Evolutionary conservation across 116 monocot genomes (phyloP), one percentile per base, ranked within the genome.

Genomic region (Cymodocea nodosa): DNA sequence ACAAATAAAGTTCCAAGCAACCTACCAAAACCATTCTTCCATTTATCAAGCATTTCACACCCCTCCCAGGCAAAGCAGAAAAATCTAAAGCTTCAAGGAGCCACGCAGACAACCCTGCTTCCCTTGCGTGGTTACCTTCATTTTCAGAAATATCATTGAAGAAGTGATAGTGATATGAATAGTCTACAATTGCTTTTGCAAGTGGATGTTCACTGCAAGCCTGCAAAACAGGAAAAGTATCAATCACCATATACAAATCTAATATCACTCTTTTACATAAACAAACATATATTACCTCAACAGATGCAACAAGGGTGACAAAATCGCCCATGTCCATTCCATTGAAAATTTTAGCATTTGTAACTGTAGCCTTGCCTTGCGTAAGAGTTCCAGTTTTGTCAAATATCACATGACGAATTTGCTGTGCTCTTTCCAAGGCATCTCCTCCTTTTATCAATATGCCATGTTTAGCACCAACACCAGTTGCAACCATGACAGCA

Each of bases 401-500:
- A 66, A 99, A 92, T 48, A 99, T 78, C 15, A 99, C 86, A 70
- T 82, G 76, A 10, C 70, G 63, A 16, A 99, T 60, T 68, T 71
- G 81, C 60, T 92, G 82, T 24, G 92, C 89, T 80, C 89, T 88
- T 76, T 99, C 98, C 64, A 99, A 66, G 50, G 98, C 92, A 78
- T 99, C 98, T 30, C 92, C 98, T 58, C 98, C 92, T 74, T 99
- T 99, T 20, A 99, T 87, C 24, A 99, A 71, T 16, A 99, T 74
- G 1, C 98, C 98, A 68, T 92, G 84, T 51, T 68, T 77, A 56
- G 98, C 98, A 57, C 89, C 98, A 64, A 92, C 86, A 55, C 98
- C 98, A 15, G 98, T 99, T 24, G 98, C 98, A 24, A 99, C 98
- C 98, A 99, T 99, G 48, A 98, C 89, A 56, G 98, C 91, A 49